Percentiles rank a stretch among this genome's conserved stretches.
These are phyloP conservation scores for Cercospora zeae-maydis DNA, from an alignment of 2,329 filamentous ascomycete species.

Conservation along the genomic window DNA sequence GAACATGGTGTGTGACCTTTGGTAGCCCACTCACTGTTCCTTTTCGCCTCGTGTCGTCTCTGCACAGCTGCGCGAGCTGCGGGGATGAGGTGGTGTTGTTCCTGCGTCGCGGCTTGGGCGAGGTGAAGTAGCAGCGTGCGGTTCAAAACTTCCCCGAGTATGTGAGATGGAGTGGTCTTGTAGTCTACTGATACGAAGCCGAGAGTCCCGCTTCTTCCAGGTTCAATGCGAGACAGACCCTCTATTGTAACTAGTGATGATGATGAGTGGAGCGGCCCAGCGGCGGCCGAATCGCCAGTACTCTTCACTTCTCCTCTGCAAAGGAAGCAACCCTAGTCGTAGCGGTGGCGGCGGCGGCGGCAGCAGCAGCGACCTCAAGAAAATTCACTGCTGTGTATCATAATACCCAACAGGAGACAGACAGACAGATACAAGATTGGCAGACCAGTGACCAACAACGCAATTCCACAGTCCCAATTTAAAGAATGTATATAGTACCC, in stretches of 20 bases:
- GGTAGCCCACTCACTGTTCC: background rate
- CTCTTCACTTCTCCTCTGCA: background rate
- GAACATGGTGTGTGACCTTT: slow-evolving; percentile 32
- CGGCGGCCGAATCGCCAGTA: background rate
- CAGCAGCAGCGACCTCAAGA: background rate
- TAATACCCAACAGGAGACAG: background rate
- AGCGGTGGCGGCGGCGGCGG: no score
- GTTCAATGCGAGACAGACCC: background rate
- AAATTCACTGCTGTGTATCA: background rate
- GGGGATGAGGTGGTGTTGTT: background rate
- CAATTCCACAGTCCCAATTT: background rate
- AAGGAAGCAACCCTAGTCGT: background rate
- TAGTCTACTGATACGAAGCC: background rate
- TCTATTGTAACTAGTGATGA: no score
- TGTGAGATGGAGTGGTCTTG: background rate
- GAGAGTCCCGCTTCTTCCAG: slow-evolving; percentile 1
- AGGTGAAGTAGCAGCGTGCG: background rate
- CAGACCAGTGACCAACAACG: background rate
- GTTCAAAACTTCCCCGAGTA: background rate
- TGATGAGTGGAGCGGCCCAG: slow-evolving; percentile 1
- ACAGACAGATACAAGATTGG: background rate
- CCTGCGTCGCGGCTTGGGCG: background rate
- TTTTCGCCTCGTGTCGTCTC: background rate
- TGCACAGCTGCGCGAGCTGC: background rate
- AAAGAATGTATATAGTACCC: background rate